Evolutionary conservation across 768 basidiomycete species (phyloP), one percentile per base, ranked within the genome.

Genomic region (Phaffia australis): DNA sequence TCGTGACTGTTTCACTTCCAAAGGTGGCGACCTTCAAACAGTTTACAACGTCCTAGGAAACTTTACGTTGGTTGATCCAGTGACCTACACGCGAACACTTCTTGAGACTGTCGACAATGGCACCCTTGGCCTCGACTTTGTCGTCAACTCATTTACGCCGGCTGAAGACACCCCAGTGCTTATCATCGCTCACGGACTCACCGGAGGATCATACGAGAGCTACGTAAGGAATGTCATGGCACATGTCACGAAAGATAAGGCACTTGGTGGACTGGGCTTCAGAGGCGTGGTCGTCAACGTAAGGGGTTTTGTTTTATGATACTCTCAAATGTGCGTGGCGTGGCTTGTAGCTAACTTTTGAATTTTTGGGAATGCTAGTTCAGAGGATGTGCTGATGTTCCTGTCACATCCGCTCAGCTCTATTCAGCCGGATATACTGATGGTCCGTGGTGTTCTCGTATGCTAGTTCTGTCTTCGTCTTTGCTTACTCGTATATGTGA

Each of bases 211-310:
- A 11, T 62, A 69, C 46, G 67, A 69, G 51, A 63, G 85, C 23
- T 98, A 95, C 73, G 88, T 95, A 54, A 81, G 90, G 69, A 85
- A 87, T 32, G 81, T 95, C 56, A 79, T 98, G 3, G 81, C 83
- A 59, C 85, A 83, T 66, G 86, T 85, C 18, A 86, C 86, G 74
- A 80, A 80, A 32, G 81, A 87, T 30, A 81, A 84, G 8, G 81
- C 82, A 51, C 79, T 87, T 9, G 71, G 89, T 88, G 94, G 93
- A 1, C 79, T 94, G 62, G 91, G 92, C 19, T 94, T 88, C 76
- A 82, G 95, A 65, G 93, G 83, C 5, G 86, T 87, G 16, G 90
- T 97, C 11, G 82, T 93, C 74, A 95, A 94, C 77, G 93, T 87
- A 77, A 83, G 93, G 71, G 92, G 91, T 73, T 94, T 91, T 88